phyloP scores from a whole-genome alignment of 116 monocot genomes.

The Zostera marina region DNA sequence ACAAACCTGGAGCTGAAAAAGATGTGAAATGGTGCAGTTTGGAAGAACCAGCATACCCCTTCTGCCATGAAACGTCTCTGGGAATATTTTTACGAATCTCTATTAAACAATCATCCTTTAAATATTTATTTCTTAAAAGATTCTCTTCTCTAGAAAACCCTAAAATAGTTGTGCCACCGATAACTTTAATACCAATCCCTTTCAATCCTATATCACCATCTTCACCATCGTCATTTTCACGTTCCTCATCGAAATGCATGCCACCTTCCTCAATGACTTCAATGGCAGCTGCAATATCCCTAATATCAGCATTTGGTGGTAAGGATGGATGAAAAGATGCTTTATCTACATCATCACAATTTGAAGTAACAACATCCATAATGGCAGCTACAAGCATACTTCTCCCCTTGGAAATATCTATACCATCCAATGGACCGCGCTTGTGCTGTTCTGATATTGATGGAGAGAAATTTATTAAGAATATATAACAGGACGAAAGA shows the following conservation, averaged over 20 bases:
- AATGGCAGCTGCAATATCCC: slow-evolving; percentile 79
- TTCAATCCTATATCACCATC: slow-evolving; percentile 62
- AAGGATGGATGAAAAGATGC: slow-evolving; percentile 42
- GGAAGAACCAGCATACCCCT: slow-evolving; percentile 10
- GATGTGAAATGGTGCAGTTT: slow-evolving; percentile 21
- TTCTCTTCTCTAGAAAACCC: slow-evolving; percentile 39
- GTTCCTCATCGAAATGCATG: slow-evolving; percentile 55
- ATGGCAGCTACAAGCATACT: slow-evolving; percentile 98
- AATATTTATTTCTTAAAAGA: slow-evolving; percentile 11
- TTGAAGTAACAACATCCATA: slow-evolving; percentile 88
- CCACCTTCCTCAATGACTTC: slow-evolving; percentile 83
- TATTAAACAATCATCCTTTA: slow-evolving; percentile 11
- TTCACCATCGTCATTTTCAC: slow-evolving; percentile 18
- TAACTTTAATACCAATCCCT: slow-evolving; percentile 85
- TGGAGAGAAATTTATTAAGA: slow-evolving; percentile 9
- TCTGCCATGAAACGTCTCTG: slow-evolving; percentile 9
- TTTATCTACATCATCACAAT: slow-evolving; percentile 50
- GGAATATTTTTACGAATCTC: slow-evolving; percentile 9
- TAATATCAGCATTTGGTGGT: slow-evolving; percentile 55
- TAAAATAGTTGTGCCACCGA: slow-evolving; percentile 71
- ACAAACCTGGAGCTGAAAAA: slow-evolving; percentile 59
- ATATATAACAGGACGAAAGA: neutral
- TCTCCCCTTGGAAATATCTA: slow-evolving; percentile 46
- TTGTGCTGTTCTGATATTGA: slow-evolving; percentile 46
- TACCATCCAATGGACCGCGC: slow-evolving; percentile 38